Percentiles rank a stretch among this genome's conserved stretches.
These are phyloP conservation scores for Paraurostyla sp. DNA, from an alignment of 73 alveolate species.

Conservation along the genomic window DNA sequence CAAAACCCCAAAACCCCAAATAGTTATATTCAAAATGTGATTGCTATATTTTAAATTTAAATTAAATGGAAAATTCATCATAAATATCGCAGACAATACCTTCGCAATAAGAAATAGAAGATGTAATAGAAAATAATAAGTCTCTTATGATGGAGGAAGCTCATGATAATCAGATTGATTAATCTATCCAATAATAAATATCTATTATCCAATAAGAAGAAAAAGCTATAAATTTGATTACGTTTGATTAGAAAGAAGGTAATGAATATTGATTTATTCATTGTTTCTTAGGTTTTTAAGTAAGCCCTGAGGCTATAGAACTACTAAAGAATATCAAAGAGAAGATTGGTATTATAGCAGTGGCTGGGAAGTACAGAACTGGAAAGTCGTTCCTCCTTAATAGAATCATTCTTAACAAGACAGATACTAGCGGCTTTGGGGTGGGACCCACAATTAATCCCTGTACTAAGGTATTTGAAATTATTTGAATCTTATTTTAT, in stretches of 20 bases:
- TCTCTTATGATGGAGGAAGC: too few relatives aligned
- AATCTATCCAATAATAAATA: too few relatives aligned
- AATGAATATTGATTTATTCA: neutral
- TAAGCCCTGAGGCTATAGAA: conserved; percentile 89
- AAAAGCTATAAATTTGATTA: conserved; percentile 38
- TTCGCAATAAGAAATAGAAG: too few relatives aligned
- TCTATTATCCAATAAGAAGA: too few relatives aligned
- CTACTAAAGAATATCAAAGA: conserved; percentile 82
- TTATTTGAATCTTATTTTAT: neutral
- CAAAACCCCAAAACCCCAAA: too few relatives aligned
- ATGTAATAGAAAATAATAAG: too few relatives aligned
- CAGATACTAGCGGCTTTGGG: conserved; percentile 89
- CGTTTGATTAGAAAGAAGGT: conserved; percentile 51
- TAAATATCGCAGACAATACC: too few relatives aligned
- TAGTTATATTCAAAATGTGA: too few relatives aligned
- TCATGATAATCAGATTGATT: too few relatives aligned
- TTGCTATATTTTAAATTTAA: too few relatives aligned
- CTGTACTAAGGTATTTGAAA: conserved; percentile 86
- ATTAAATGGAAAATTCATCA: too few relatives aligned
- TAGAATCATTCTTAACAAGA: conserved; percentile 90
- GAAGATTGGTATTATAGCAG: conserved; percentile 95
- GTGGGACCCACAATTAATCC: conserved; percentile 97
- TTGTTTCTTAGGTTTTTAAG: conserved; percentile 69
- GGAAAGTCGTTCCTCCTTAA: conserved; percentile 98
- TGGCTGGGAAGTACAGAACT: conserved; percentile 98